phyloP scores from a whole-genome alignment of 805 yeast species.

The Yarrowia alimentaria region DNA sequence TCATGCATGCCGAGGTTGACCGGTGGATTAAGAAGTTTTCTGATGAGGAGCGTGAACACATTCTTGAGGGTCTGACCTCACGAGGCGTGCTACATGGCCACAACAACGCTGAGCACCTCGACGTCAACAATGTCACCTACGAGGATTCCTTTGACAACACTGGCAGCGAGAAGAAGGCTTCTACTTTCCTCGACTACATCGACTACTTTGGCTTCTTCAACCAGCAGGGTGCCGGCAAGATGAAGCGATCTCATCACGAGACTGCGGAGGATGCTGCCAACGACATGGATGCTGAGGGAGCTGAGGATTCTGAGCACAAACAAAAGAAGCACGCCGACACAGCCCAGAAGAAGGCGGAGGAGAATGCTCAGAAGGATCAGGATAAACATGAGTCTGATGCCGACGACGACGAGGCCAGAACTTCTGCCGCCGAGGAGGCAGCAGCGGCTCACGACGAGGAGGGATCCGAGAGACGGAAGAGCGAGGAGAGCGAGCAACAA shows the following conservation, averaged over 20 bases:
- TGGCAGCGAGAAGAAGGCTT: slow-evolving; percentile 8
- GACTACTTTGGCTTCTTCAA: slow-evolving; percentile 24
- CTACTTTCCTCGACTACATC: slow-evolving; percentile 16
- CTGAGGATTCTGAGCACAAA: slow-evolving; percentile 4
- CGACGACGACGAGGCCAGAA: slow-evolving; percentile 5
- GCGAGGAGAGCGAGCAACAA: slow-evolving; percentile 8
- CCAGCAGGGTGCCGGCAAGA: slow-evolving; percentile 9
- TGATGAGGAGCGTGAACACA: slow-evolving; percentile 22
- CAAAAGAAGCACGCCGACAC: slow-evolving; percentile 8
- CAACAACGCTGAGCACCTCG: slow-evolving; percentile 21
- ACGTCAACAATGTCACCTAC: slow-evolving; percentile 21
- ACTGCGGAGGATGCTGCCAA: slow-evolving; percentile 3
- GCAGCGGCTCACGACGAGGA: slow-evolving; percentile 7
- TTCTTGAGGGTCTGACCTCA: slow-evolving; percentile 22
- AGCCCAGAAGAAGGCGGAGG: slow-evolving; percentile 14
- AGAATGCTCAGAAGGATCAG: slow-evolving; percentile 5
- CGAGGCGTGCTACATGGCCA: slow-evolving; percentile 24
- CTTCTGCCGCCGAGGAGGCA: slow-evolving; percentile 6
- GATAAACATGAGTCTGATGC: background rate
- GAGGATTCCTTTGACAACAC: slow-evolving; percentile 8
- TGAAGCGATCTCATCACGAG: slow-evolving; percentile 10
- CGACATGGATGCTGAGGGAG: slow-evolving; percentile 16
- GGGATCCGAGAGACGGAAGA: slow-evolving; percentile 11
- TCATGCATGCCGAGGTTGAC: slow-evolving; percentile 31
- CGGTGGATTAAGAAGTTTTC: slow-evolving; percentile 29